phyloP scores from a whole-genome alignment of 2,329 filamentous ascomycete species.

The Harringtonia aguacate region DNA sequence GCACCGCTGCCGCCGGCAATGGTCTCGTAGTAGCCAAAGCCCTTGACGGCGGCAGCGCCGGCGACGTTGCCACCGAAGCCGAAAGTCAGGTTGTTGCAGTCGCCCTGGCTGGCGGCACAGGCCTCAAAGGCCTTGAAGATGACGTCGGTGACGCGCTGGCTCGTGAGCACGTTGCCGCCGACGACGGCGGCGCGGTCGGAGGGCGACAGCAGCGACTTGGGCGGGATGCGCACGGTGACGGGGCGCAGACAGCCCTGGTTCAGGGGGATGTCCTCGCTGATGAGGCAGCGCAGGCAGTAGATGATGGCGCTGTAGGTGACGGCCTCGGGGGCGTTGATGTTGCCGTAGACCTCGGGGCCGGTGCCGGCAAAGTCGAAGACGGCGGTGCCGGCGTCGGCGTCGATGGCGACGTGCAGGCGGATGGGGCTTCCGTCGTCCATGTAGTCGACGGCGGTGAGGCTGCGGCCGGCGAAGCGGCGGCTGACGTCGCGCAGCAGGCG shows the following conservation, averaged over 20 bases:
- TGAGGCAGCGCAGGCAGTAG: conserved; percentile 72
- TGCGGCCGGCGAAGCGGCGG: conserved; percentile 49
- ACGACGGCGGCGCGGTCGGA: conserved; percentile 71
- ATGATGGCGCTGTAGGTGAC: conserved; percentile 77
- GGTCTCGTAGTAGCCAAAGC: conserved; percentile 82
- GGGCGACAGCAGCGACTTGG: conserved; percentile 62
- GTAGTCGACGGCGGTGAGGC: conserved; percentile 66
- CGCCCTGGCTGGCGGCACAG: conserved; percentile 68
- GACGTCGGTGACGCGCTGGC: conserved; percentile 73
- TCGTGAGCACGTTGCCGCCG: conserved; percentile 72
- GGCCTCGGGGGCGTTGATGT: conserved; percentile 68
- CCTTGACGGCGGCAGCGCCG: conserved; percentile 47
- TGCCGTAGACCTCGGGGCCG: conserved; percentile 64
- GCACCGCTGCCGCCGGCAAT: conserved; percentile 71
- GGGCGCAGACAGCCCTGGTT: conserved; percentile 79
- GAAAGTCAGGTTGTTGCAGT: conserved; percentile 79
- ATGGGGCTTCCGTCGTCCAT: conserved; percentile 85
- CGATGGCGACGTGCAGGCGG: conserved; percentile 62
- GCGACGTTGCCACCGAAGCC: conserved; percentile 62
- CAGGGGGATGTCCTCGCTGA: conserved; percentile 71
- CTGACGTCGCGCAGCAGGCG: conserved; percentile 63
- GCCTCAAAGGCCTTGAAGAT: conserved; percentile 72
- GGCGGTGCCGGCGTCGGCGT: conserved; percentile 62
- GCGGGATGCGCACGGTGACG: conserved; percentile 63
- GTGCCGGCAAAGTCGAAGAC: conserved; percentile 69